phyloP scores from a whole-genome alignment of 2,329 filamentous ascomycete genomes.

The Fusarium sp. region DNA sequence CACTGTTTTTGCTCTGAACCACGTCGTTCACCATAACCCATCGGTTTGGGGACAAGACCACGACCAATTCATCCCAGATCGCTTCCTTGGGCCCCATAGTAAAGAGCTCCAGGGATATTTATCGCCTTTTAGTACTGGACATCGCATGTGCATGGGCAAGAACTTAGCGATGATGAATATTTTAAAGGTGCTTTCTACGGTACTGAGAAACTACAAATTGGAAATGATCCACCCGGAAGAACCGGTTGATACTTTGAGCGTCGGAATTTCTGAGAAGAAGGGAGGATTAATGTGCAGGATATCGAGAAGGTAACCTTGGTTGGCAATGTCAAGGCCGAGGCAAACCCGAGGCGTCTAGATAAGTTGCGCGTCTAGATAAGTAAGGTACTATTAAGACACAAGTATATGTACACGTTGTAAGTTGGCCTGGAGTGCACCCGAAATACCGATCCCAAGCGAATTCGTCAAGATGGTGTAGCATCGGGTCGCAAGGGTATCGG shows the following conservation, averaged over 20 bases:
- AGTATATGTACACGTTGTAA: rapidly evolving
- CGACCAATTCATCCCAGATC: background rate
- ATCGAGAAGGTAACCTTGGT: background rate
- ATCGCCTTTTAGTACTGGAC: background rate
- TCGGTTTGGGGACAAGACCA: background rate
- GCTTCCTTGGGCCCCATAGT: background rate
- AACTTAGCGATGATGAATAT: background rate
- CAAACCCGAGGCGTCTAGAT: background rate
- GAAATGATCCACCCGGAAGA: background rate
- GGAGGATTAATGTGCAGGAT: background rate
- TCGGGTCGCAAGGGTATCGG: background rate
- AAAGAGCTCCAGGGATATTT: background rate
- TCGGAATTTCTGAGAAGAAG: background rate
- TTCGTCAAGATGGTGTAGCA: background rate
- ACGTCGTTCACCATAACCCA: background rate
- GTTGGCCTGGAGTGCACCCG: rapidly evolving
- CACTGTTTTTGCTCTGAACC: background rate
- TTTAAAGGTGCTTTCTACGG: background rate
- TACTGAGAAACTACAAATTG: background rate
- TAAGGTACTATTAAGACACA: background rate
- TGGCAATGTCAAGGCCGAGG: background rate
- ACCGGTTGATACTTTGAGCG: background rate
- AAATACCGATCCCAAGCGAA: rapidly evolving
- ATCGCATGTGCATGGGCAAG: background rate
- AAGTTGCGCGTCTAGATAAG: background rate